Base-by-base conservation (phyloP, 2,329 filamentous ascomycete genomes). In the Diatrype stigma region DNA sequence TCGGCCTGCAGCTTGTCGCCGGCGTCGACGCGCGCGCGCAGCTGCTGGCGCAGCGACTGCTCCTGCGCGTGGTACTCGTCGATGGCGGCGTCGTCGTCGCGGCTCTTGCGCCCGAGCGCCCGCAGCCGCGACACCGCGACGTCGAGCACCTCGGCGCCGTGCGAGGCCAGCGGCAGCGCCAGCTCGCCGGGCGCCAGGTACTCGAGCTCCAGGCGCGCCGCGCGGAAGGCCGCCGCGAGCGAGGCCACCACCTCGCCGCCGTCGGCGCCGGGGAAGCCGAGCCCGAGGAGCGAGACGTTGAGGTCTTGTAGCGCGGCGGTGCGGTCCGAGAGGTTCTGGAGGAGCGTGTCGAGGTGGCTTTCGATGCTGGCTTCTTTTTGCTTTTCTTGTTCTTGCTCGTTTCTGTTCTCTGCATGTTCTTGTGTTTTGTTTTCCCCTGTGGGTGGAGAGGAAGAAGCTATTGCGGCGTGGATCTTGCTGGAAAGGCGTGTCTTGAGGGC, bases 11-110 rank as follows among this genome's bases (percentile, higher is more conserved):
- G 64, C 0, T 63, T 66, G 30, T 80, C 75, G 70, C 79, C 78
- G 17, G 73, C 77, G 0, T 72, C 70, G 1, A 81, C 76, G 0
- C 80, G 72, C 0, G 78, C 73, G 10, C 72, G 70, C 3, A 85
- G 75, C 59, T 85, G 81, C 55, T 80, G 74, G 1, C 81, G 74
- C 12, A 86, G 70, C 0, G 76, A 78, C 0, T 71, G 65, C 66
- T 84, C 81, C 6, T 79, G 73, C 21, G 73, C 73, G 60, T 81
- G 80, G 64, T 83, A 82, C 65, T 85, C 79, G 60, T 85, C 81
- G 32, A 85, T 78, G 26, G 70, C 65, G n/a, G 72, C 72, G 45
- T 84, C 81, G 38, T 68, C 72, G 45, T 79, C 76, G 26, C 70
- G 73, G 8, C 67, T 69, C 48, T 70, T 71, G 42, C 70, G 71